Evolutionary conservation across 2,329 filamentous ascomycete species (phyloP), one percentile per base, ranked within the genome.

Genomic region (Neofusicoccum ribis): DNA sequence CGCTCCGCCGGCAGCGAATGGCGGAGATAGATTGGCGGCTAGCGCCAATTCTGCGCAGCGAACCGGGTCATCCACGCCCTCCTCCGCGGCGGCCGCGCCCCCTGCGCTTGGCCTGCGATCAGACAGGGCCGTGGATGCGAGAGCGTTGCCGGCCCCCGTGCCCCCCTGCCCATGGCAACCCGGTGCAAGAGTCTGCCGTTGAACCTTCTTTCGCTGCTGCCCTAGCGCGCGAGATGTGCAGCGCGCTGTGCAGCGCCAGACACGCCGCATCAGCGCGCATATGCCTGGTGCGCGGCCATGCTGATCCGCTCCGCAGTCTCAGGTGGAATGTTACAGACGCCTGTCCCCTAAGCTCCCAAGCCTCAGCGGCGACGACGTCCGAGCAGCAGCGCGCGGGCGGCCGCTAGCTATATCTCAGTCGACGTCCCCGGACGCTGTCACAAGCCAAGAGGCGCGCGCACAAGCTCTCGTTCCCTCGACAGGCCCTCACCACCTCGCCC

Each of bases 241-340:
- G 52, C 52, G 52, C 52, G 52, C 52, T 58, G 52, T 58, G 52
- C 52, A 56, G 51, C 51, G 37, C 51, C 51, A 56, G 51, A 56
- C 51, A 58, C 52, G 39, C 52, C 37, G 52, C 52, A 58, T 43
- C 37, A 43, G 52, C 23, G 47, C 47, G 47, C 47, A 50, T 50
- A 50, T 50, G 47, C 46, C 50, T 52, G 50, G 50, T 20, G 50
- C 50, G 50, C 51, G n/a, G 52, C 52, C 52, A 58, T 44, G 52
- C 52, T 58, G 52, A 58, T 58, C 52, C 52, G 52, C 52, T 58
- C 52, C 52, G 52, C 52, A 58, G 52, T 58, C 52, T 58, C 52
- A 58, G 52, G 52, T 58, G 52, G 52, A 58, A 58, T 58, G 52
- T 58, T 58, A 56, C 51, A 56, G 51, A 43, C 51, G 47, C 47